Conservation (phyloP, 2,329 filamentous ascomycete genomes). For the Sporothrix variecibatus region DNA sequence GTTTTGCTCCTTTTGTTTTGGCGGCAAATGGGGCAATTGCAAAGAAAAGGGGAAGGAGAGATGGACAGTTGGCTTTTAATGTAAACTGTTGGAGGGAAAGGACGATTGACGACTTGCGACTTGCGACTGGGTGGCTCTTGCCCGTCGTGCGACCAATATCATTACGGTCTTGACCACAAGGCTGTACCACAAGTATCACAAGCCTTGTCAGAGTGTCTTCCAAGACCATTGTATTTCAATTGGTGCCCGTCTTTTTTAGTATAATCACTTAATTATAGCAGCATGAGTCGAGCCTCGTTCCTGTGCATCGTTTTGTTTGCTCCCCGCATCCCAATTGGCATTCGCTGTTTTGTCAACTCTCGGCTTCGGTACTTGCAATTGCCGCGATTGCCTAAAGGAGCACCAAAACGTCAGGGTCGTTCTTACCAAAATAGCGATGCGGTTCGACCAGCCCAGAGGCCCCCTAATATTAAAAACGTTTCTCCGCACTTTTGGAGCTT, state of each 20-base stretch:
- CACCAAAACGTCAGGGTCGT: slow-evolving; percentile 4
- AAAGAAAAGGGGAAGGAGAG: not conserved
- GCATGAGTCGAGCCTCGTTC: not conserved
- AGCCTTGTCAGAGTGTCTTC: not conserved
- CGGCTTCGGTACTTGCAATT: slow-evolving; percentile 27
- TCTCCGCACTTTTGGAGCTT: slow-evolving; percentile 18
- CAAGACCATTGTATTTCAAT: not conserved
- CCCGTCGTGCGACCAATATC: not conserved
- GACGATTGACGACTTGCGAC: not conserved
- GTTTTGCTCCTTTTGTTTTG: not conserved
- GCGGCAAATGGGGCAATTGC: slow-evolving; percentile 3
- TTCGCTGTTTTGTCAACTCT: not conserved
- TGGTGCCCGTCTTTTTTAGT: too few species aligned
- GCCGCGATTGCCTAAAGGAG: slow-evolving; percentile 20
- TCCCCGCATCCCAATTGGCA: not conserved
- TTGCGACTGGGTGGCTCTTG: not conserved
- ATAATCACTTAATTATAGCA: too few species aligned
- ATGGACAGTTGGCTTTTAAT: not conserved
- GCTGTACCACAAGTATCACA: slow-evolving; percentile 9
- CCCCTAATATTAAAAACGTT: not conserved
- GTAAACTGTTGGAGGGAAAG: not conserved
- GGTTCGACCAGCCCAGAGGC: not conserved
- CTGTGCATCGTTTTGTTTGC: not conserved
- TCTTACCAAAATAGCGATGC: slow-evolving; percentile 4
- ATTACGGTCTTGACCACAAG: not conserved